Base-by-base conservation (phyloP, 306 rosid genomes). In the Inga leiocalycina region DNA sequence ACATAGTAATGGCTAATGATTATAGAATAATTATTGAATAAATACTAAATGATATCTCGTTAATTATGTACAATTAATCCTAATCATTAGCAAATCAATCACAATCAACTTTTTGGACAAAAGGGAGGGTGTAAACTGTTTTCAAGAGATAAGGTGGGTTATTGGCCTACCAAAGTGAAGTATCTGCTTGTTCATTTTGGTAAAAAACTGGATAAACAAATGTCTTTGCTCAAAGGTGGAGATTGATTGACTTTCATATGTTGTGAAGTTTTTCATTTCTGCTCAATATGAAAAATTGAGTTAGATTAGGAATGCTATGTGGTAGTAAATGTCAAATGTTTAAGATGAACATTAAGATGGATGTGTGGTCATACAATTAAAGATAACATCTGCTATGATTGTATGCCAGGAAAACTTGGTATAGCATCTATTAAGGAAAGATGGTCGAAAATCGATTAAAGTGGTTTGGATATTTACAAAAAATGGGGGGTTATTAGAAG, bases 221-320 rank as follows among this genome's bases (percentile, higher is more conserved):
- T 79, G n/a, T 46, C 52, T 48, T 70, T 22, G 20, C 77, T 76
- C 20, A 82, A 39, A 56, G 67, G 35, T 20, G 34, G 56, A 71
- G 57, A 77, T 24, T 34, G 37, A 41, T 43, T 48, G 44, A 4
- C 68, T 48, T 78, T 37, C 44, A 13, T 51, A 22, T 54, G 35
- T 62, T 44, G 35, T 62, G 44, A 48, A 54, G 32, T 71, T 76
- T 78, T 44, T 56, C 52, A 35, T 78, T 64, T 64, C 71, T 74
- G 45, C 70, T 79, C 54, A 67, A 75, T 48, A 71, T 74, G 39
- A 83, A 45, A 57, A 79, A 49, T 54, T 35, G 68, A 48, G 54
- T 48, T 10, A 52, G 30, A 20, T 27, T 7, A n/a, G 24, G 5
- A 57, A 20, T 20, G 64, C 30, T 19, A 57, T 57, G 9, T 54